Conservation (phyloP, 495 filamentous ascomycete species). For the Stereocaulon alpinum region DNA sequence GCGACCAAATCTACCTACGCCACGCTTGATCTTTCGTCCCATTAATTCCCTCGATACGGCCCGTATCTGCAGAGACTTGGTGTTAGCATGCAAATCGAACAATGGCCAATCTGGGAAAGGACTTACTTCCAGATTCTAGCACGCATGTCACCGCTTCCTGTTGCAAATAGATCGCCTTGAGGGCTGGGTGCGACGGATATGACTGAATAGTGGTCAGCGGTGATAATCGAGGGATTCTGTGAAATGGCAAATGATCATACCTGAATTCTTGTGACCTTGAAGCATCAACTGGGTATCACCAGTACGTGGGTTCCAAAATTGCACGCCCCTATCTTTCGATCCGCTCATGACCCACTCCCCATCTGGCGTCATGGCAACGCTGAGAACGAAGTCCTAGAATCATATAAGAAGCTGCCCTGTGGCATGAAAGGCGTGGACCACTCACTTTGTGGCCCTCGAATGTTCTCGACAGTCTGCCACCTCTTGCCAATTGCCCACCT, state of each 20-base stretch:
- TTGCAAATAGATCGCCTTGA: constrained; percentile 68
- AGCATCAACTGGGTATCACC: constrained; percentile 86
- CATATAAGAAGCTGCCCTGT: constrained; percentile 6
- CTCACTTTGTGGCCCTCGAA: constrained; percentile 86
- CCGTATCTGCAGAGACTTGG: constrained; percentile 3
- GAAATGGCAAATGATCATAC: constrained; percentile 28
- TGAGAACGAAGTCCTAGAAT: constrained; percentile 76
- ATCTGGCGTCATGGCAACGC: constrained; percentile 79
- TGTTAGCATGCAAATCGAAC: background rate
- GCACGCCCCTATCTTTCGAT: constrained; percentile 81
- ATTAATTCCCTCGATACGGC: background rate
- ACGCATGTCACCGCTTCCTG: constrained; percentile 82
- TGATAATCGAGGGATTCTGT: background rate
- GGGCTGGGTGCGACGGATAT: constrained; percentile 85
- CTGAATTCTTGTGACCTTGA: constrained; percentile 85
- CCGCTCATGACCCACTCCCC: constrained; percentile 85
- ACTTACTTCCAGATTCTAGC: constrained; percentile 81
- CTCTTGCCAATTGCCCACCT: constrained; percentile 52
- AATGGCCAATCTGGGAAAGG: background rate
- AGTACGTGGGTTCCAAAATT: constrained; percentile 86
- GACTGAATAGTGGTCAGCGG: constrained; percentile 34
- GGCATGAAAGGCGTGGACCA: constrained; percentile 12
- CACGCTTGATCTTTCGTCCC: background rate
- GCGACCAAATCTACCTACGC: background rate
- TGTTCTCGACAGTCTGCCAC: constrained; percentile 74